Percentiles rank a stretch among this genome's conserved stretches.
Evolutionary conservation across 345 rosid species (phyloP).

Genomic region (Heritiera littoralis): DNA sequence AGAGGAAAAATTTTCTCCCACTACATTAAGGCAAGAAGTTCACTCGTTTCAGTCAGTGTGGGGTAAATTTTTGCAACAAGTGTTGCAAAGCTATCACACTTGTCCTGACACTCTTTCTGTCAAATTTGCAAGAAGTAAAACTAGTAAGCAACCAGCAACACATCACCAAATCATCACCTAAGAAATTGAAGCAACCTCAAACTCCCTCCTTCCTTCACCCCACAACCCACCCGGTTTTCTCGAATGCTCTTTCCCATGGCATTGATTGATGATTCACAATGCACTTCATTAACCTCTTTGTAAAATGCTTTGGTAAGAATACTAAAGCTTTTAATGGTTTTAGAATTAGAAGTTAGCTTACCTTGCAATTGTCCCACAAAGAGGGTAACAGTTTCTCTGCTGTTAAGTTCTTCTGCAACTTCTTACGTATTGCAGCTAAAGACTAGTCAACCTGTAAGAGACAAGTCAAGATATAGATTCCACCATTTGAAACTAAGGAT

Average conservation of each 20-base stretch:
- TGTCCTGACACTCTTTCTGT: slow-evolving; percentile 94
- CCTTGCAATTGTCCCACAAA: slow-evolving; percentile 99
- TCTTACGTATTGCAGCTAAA: slow-evolving; percentile 85
- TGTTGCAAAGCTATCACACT: slow-evolving; percentile 87
- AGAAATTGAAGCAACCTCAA: neutral
- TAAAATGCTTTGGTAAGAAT: neutral
- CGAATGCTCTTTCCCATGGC: neutral
- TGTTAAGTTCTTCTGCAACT: slow-evolving; percentile 88
- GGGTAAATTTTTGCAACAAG: slow-evolving; percentile 89
- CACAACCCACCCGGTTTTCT: neutral
- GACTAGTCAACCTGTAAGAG: slow-evolving; percentile 78
- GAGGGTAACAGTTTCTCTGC: slow-evolving; percentile 93
- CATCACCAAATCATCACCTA: neutral
- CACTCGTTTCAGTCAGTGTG: slow-evolving; percentile 77
- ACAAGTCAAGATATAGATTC: slow-evolving; percentile 13
- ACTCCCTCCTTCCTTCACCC: neutral
- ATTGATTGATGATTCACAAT: neutral
- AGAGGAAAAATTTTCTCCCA: slow-evolving; percentile 6
- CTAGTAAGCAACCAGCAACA: slow-evolving; percentile 9
- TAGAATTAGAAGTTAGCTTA: slow-evolving; percentile 27
- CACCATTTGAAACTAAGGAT: neutral
- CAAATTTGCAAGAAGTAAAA: slow-evolving; percentile 19
- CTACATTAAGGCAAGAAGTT: slow-evolving; percentile 79
- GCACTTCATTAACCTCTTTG: neutral
- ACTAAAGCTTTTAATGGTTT: neutral